Percentiles rank a stretch among this genome's conserved stretches.
phyloP scores from a whole-genome alignment of 192 early-diverging fungal species.

The Gonapodya prolifera region DNA sequence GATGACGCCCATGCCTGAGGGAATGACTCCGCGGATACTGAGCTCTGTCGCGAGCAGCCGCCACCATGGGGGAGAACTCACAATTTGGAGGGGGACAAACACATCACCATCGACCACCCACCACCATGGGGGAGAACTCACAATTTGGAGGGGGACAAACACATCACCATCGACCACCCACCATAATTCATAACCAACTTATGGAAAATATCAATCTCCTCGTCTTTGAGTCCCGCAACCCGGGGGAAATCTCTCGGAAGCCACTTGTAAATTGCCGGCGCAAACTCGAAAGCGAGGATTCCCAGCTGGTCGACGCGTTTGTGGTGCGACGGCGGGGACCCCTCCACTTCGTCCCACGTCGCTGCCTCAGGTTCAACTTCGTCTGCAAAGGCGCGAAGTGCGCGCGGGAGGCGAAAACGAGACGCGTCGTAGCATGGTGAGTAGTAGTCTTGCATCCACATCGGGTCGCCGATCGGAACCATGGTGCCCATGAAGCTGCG shows the following conservation, averaged over 20 bases:
- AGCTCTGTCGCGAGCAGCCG: no score
- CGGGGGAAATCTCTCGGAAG: background rate
- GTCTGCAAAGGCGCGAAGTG: slow-evolving; percentile 16
- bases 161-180: no score
- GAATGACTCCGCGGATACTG: no score
- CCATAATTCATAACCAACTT: background rate
- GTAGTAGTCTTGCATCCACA: slow-evolving; percentile 6
- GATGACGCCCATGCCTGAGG: slow-evolving; percentile 19
- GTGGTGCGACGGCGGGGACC: slow-evolving; percentile 43
- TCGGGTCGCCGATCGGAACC: slow-evolving; percentile 54
- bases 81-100: no score
- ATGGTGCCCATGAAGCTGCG: slow-evolving; percentile 64
- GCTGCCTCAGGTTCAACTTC: slow-evolving; percentile 54
- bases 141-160: background rate
- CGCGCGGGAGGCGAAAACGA: slow-evolving; percentile 26
- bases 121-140: background rate
- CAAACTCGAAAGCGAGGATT: slow-evolving; percentile 6
- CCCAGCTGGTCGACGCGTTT: background rate
- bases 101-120: no score
- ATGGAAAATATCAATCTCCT: background rate
- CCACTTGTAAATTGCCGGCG: slow-evolving; percentile 54
- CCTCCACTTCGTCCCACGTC: slow-evolving; percentile 61
- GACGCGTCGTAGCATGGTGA: slow-evolving; percentile 69
- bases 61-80: no score
- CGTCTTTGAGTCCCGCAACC: background rate